Base-by-base conservation (phyloP, 2,329 filamentous ascomycete species). In the Diaporthe sp. region DNA sequence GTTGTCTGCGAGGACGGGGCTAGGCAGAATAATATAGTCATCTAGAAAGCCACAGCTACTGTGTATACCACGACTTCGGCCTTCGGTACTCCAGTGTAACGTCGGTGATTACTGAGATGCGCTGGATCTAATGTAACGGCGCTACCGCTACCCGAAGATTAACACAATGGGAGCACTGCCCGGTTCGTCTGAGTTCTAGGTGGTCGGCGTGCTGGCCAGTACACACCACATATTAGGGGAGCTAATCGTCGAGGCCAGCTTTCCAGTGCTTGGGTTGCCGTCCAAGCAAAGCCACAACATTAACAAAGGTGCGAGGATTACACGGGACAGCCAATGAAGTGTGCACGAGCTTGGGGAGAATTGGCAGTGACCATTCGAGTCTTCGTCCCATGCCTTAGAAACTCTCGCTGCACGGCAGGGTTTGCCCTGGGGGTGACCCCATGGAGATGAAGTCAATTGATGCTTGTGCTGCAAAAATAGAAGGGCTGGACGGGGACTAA, bases 381-480 rank as follows among this genome's bases (percentile, higher is more conserved):
- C 44, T 51, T 22, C 22, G 44, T 39, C 63, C 37, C 44, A 27
- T 37, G 27, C 42, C 63, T 47, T 32, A 35, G 42, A 12, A 17
- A n/a, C 32, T 37, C 30, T 68, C n/a, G 44, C 63, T 17, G 30
- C n/a, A 8, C 5, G 32, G 22, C 30, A 66, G 63, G 63, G 32
- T 37, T 9, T 19, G 32, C 22, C 44, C 44, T 56, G 7, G 30
- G 39, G 63, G 8, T 37, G 1, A 35, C 30, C 30, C 22, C 63
- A 8, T 27, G 17, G 63, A 53, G 13, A 39, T 51, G 63, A 53
- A 68, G n/a, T 53, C 63, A 68, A 53, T 53, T 68, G 47, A 68
- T 68, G 47, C 63, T 68, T 53, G 3, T 68, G 47, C 56, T 30
- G 47, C 56, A 63, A 61, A 63, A 63, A 42, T 63, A 71, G 56